Evolutionary conservation across 495 filamentous ascomycete genomes (phyloP).

Genomic region (Acidiella bohemica): DNA sequence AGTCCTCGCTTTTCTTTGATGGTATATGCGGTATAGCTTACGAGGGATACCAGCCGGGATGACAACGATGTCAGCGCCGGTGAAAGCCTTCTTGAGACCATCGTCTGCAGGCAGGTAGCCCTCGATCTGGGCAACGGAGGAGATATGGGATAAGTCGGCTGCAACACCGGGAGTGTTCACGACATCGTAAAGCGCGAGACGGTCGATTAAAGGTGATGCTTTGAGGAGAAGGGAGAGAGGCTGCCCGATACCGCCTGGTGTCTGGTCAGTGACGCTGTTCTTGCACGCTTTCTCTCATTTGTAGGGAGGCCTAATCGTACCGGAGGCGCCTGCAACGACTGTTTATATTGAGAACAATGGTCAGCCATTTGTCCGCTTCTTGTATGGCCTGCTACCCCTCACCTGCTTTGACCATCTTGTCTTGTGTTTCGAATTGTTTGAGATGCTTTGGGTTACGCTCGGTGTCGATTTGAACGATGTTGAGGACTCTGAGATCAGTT

Average conservation of each 20-base stretch:
- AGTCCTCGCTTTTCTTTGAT: not conserved
- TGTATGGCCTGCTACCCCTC: too few species aligned
- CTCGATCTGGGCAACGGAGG: conserved; percentile 78
- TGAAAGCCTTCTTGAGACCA: conserved; percentile 75
- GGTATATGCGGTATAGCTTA: conserved; percentile 32
- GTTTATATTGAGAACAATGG: too few species aligned
- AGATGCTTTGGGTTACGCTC: not conserved
- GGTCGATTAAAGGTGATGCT: conserved; percentile 66
- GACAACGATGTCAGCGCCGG: conserved; percentile 84
- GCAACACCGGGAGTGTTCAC: conserved; percentile 96
- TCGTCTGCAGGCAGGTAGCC: conserved; percentile 85
- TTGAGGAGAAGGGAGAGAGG: conserved; percentile 93
- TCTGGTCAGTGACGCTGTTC: too few species aligned
- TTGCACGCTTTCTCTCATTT: too few species aligned
- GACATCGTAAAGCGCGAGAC: conserved; percentile 95
- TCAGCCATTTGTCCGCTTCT: too few species aligned
- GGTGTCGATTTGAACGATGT: not conserved
- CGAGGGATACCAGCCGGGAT: conserved; percentile 97
- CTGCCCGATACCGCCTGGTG: conserved; percentile 35
- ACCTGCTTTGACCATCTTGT: conserved; percentile 7
- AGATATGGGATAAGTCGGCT: conserved; percentile 94
- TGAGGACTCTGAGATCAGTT: too few species aligned
- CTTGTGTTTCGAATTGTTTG: not conserved
- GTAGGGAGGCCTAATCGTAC: conserved; percentile 98
- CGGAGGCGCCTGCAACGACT: conserved; percentile 93